Evolutionary conservation across 768 basidiomycete genomes (phyloP), one percentile per base, ranked within the genome.

Genomic region (Rhodotorula graminis): DNA sequence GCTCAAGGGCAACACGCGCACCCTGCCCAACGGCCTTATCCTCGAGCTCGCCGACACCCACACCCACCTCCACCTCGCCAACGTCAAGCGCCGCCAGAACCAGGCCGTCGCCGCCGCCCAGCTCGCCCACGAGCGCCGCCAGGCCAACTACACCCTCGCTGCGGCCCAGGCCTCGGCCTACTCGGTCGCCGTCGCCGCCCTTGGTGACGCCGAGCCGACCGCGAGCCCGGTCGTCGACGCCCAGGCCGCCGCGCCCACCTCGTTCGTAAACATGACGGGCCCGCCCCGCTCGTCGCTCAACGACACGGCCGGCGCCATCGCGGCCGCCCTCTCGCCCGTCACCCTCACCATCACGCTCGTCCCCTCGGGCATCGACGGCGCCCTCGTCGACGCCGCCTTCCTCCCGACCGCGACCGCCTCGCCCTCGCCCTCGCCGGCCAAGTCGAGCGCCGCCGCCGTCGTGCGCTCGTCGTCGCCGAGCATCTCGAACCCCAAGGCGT

Each of bases 271-370:
- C 58, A 15, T 37, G 27, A 37, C 44, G 44, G 5, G 37, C 37
- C 9, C 37, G 44, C 6, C 2, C 44, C 44, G 44, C 44, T 46
- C 50, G 8, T 9, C 50, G 23, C 53, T 18, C 31, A 31, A 56
- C 55, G 23, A 27, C 23, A 5, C 40, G 14, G 9, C 37, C 40
- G 37, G 2, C 44, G 6, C 61, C 42, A 3, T 15, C 50, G 1
- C 60, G 11, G 27, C 53, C 37, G 60, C 10, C 7, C 67, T 21
- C 44, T 59, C 64, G 9, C 64, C 70, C 40, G 65, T 71, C 64
- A 66, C 70, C 15, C 40, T 71, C 46, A 72, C 71, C 9, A 37
- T 72, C 42, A 72, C 71, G 6, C 63, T 72, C 40, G 62, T 68
- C 53, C 63, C 71, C n/a, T 40, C 57, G 1, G 71, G 66, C 19